Evolutionary conservation across 371 early-diverging fungal genomes (phyloP), one percentile per base, ranked within the genome.

Genomic region (Circinella umbellata): DNA sequence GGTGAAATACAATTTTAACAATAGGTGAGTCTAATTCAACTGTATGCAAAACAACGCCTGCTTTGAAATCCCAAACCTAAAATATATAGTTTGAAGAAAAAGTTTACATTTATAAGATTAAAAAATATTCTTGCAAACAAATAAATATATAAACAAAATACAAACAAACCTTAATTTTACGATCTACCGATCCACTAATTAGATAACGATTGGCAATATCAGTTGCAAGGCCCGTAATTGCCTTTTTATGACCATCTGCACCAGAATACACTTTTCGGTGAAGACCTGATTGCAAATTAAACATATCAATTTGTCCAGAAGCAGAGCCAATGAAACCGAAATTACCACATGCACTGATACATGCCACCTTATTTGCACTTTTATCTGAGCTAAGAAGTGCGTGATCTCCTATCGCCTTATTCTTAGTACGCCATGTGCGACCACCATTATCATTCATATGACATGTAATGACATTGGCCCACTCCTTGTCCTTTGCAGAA

Each of bases 261-360:
- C 82, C 87, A 4, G 69, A 66, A 69, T 93, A 94, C 14, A 90
- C 79, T 69, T 89, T 88, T 35, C 95, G 89, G 49, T 86, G 80
- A 55, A 89, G 62, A 14, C 97, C 98, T 34, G 97, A 97, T 73
- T 99, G 99, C 89, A 98, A 83, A 85, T 97, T 98, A 87, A 86
- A 95, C 92, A 93, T 92, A 61, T 95, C 95, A 55, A 98, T 83
- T 15, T 72, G 71, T 62, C 98, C 99, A 35, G 79, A 75, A 4
- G 88, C 81, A 34, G 92, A 86, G 3, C 98, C 99, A 9, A 96
- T 75, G 65, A 95, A 89, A 5, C 91, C 95, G 88, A 92, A 98
- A 80, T 97, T 95, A 61, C 98, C 98, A 70, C 98, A 98, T 3
- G 88, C 79, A 70, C 93, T 95, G 63, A 99, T 82, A 5, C 89